Conservation (phyloP, 768 basidiomycete genomes). For the Sporobolomyces pararoseus region DNA sequence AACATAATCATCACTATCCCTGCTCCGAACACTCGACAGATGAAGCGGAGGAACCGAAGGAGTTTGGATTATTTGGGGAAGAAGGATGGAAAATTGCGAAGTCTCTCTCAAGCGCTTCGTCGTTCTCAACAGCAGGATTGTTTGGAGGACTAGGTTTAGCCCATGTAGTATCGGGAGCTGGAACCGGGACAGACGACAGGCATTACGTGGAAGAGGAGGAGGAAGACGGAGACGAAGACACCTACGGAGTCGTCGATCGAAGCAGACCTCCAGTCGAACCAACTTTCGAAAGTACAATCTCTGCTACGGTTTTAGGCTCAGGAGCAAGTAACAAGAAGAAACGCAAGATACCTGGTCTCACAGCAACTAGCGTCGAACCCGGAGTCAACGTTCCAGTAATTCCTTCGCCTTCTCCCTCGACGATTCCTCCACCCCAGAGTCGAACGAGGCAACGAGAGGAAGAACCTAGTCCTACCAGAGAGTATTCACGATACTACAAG, state of each 20-base stretch:
- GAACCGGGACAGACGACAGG: slow-evolving; percentile 7
- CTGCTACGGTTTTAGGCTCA: slow-evolving; percentile 8
- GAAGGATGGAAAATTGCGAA: slow-evolving; percentile 29
- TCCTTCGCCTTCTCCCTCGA: not conserved
- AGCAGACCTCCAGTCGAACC: slow-evolving; percentile 33
- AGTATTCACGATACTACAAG: not conserved
- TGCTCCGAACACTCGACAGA: slow-evolving; percentile 4
- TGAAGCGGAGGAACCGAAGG: slow-evolving; percentile 6
- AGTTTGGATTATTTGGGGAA: slow-evolving; percentile 28
- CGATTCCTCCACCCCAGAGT: not conserved
- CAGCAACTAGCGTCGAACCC: not conserved
- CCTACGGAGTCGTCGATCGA: slow-evolving; percentile 34
- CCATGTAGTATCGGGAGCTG: slow-evolving; percentile 21
- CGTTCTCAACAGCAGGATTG: slow-evolving; percentile 37
- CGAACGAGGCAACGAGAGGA: slow-evolving; percentile 4
- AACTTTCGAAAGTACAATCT: not conserved
- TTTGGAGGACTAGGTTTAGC: slow-evolving; percentile 37
- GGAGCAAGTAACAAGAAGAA: slow-evolving; percentile 43
- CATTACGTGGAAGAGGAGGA: slow-evolving; percentile 31
- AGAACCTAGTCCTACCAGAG: slow-evolving; percentile 3
- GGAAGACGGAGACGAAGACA: slow-evolving; percentile 36
- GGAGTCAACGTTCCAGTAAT: not conserved
- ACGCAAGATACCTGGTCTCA: slow-evolving; percentile 41
- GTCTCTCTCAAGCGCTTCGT: slow-evolving; percentile 27
- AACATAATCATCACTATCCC: not conserved